Evolutionary conservation across 208 protist genomes (phyloP).

Genomic region (Leishmania major): DNA sequence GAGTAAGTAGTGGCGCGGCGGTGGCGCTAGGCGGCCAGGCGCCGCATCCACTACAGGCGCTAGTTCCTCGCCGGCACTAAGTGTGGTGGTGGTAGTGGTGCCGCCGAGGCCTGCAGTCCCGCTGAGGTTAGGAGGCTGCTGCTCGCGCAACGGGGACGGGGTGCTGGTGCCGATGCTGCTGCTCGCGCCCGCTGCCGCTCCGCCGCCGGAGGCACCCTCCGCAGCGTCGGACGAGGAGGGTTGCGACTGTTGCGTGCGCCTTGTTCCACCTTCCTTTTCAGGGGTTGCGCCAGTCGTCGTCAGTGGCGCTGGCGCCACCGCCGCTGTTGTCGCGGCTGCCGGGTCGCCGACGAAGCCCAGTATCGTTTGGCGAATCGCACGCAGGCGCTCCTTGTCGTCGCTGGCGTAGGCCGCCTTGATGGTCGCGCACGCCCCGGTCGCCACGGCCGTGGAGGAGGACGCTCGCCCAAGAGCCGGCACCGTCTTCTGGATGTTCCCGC

Average conservation of each 20-base stretch:
- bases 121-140: neutral
- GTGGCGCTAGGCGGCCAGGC: constrained; percentile 16
- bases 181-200: neutral
- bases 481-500: neutral
- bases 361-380: constrained; percentile 23
- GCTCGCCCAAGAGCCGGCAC: neutral
- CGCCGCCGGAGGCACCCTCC: neutral
- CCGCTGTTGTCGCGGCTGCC: neutral
- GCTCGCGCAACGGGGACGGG: neutral
- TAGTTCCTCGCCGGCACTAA: neutral
- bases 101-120: neutral
- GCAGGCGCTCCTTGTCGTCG: constrained; percentile 17
- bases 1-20: constrained; percentile 29
- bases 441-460: constrained; percentile 6
- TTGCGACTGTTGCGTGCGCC: neutral
- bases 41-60: neutral
- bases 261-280: neutral
- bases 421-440: constrained; percentile 20
- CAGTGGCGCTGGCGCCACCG: neutral
- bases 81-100: neutral
- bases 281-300: neutral
- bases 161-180: neutral
- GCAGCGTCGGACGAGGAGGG: neutral
- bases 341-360: constrained; percentile 29
- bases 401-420: constrained; percentile 28